These are phyloP conservation scores for Coemansia sp. DNA, from an alignment of 192 early-diverging fungal genomes.

Conservation along the genomic window DNA sequence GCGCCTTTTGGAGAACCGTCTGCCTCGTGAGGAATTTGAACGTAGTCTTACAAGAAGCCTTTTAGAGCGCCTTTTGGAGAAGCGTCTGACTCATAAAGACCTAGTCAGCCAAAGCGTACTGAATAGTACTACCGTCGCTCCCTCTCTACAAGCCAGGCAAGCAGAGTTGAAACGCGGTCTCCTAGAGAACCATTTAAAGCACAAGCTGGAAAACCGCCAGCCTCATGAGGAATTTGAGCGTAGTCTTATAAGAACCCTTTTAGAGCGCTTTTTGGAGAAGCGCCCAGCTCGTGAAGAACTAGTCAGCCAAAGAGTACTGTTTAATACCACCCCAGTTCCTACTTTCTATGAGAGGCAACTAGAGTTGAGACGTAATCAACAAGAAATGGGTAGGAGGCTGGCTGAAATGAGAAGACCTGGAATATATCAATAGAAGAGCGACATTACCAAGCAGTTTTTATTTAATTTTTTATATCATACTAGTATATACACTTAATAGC, in stretches of 20 bases:
- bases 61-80: neutral
- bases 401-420: no score
- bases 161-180: slow-evolving; percentile 28
- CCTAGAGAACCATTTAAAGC: slow-evolving; percentile 60
- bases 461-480: neutral
- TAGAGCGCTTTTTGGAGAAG: neutral
- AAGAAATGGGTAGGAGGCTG: slow-evolving; percentile 59
- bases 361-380: slow-evolving; percentile 27
- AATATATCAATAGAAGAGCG: neutral
- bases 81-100: slow-evolving; percentile 51
- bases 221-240: slow-evolving; percentile 58
- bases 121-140: slow-evolving; percentile 42
- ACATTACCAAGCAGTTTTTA: no score
- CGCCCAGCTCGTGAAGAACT: slow-evolving; percentile 59
- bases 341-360: no score
- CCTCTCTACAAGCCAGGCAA: slow-evolving; percentile 38
- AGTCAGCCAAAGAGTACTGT: slow-evolving; percentile 61
- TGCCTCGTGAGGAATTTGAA: slow-evolving; percentile 41
- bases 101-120: slow-evolving; percentile 63
- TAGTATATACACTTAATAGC: neutral
- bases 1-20: slow-evolving; percentile 59
- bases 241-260: neutral
- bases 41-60: neutral
- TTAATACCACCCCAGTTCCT: slow-evolving; percentile 17
- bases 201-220: slow-evolving; percentile 60